Evolutionary conservation across 345 rosid species (phyloP).

Genomic region (Rhizophora mangle): DNA sequence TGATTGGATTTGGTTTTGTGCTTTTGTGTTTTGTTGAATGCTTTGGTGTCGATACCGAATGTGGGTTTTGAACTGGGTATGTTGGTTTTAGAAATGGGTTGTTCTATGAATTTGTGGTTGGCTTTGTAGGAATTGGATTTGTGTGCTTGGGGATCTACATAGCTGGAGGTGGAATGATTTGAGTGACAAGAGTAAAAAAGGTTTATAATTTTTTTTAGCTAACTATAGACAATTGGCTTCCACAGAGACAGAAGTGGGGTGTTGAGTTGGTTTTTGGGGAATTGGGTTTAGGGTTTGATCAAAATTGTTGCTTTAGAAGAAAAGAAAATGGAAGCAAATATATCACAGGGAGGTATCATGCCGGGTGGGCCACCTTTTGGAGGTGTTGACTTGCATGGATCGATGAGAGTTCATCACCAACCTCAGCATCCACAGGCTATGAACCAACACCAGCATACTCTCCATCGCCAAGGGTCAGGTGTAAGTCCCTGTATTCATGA

Average conservation of each 20-base stretch:
- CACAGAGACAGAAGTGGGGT: background rate
- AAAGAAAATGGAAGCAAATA: conserved; percentile 61
- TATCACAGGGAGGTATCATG: conserved; percentile 65
- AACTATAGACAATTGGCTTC: background rate
- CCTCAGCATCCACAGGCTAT: conserved; percentile 40
- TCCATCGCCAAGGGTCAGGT: conserved; percentile 42
- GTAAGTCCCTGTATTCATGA: conserved; percentile 46
- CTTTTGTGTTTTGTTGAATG: background rate
- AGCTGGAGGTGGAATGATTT: conserved; percentile 2
- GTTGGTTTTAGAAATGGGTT: background rate
- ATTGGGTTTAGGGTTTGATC: conserved; percentile 19
- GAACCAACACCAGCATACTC: conserved; percentile 47
- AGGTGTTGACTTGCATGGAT: conserved; percentile 70
- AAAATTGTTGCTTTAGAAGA: conserved; percentile 6
- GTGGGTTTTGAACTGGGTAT: conserved; percentile 1
- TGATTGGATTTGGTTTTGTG: background rate
- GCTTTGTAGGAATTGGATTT: background rate
- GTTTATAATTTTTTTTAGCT: conserved; percentile 16
- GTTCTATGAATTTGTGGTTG: conserved; percentile 6
- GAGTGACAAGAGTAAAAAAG: conserved; percentile 2
- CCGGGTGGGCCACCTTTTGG: conserved; percentile 61
- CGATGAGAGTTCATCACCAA: conserved; percentile 57
- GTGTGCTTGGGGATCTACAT: conserved; percentile 1
- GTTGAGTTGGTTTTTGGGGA: conserved; percentile 16
- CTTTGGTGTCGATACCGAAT: background rate